Conservation (phyloP, 495 filamentous ascomycete species). For the Hypoxylon subgilvum region DNA sequence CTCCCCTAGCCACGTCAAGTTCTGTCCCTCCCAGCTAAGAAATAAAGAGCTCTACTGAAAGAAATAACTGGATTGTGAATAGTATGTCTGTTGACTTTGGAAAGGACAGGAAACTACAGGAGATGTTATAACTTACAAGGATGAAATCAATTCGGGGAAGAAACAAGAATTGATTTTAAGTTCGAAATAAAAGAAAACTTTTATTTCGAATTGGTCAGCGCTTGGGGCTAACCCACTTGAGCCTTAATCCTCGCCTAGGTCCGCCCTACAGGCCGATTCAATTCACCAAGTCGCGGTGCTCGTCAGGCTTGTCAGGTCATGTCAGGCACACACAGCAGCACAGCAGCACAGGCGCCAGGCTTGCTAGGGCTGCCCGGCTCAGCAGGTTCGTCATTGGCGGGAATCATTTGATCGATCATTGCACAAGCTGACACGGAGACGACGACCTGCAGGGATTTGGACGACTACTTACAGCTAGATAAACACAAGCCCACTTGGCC, state of each 20-base stretch:
- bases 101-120: no score
- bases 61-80: no score
- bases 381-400: constrained; percentile 19
- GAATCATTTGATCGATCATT: background rate
- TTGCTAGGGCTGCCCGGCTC: background rate
- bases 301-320: background rate
- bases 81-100: no score
- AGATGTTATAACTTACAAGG: no score
- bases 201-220: constrained; percentile 3
- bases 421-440: constrained; percentile 25
- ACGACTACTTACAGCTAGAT: constrained; percentile 20
- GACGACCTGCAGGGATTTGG: constrained; percentile 27
- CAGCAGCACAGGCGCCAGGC: constrained; percentile 2
- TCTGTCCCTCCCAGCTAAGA: no score
- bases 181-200: no score
- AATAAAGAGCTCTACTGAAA: no score
- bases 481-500: constrained; percentile 29
- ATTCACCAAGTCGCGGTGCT: constrained; percentile 3
- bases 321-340: no score
- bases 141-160: no score
- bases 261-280: no score
- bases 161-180: no score
- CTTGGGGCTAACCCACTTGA: constrained; percentile 4
- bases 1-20: no score
- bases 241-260: constrained; percentile 12